Conservation (phyloP, 306 rosid species). For the Lithocarpus polystachyus region DNA sequence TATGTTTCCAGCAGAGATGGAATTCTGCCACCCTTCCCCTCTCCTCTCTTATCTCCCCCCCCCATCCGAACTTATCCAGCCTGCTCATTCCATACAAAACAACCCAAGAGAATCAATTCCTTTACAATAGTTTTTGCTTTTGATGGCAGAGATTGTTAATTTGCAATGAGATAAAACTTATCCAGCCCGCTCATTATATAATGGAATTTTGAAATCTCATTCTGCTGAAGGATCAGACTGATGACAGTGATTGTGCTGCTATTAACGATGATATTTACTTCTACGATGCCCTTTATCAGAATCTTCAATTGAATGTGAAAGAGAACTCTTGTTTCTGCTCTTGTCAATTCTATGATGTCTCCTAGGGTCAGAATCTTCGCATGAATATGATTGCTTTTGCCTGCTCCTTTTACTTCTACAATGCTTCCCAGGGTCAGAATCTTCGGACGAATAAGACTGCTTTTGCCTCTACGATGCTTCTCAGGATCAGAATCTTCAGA, state of each 20-base stretch:
- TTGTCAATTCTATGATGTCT: conserved; percentile 24
- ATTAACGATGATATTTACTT: neutral
- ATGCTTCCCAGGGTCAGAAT: conserved; percentile 27
- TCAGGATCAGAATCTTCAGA: conserved; percentile 21
- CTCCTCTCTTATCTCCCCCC: no score
- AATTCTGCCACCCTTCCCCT: no score
- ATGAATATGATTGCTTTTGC: conserved; percentile 25
- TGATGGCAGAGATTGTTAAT: no score
- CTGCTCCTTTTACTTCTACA: conserved; percentile 17
- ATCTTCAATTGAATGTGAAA: conserved; percentile 10
- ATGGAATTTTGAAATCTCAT: neutral
- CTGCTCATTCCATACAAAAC: no score
- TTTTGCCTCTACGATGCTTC: conserved; percentile 20
- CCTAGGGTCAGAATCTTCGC: conserved; percentile 19
- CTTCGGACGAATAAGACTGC: conserved; percentile 17
- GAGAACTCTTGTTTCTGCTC: neutral
- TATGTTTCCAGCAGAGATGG: no score
- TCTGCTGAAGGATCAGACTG: neutral
- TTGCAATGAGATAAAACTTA: no score
- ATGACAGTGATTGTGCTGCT: neutral
- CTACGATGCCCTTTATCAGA: conserved; percentile 11
- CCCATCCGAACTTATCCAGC: no score
- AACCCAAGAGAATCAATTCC: no score
- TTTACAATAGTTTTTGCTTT: no score
- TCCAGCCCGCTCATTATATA: neutral